Evolutionary conservation across 2,329 filamentous ascomycete species (phyloP).

Genomic region (Tolypocladium endophyticum): DNA sequence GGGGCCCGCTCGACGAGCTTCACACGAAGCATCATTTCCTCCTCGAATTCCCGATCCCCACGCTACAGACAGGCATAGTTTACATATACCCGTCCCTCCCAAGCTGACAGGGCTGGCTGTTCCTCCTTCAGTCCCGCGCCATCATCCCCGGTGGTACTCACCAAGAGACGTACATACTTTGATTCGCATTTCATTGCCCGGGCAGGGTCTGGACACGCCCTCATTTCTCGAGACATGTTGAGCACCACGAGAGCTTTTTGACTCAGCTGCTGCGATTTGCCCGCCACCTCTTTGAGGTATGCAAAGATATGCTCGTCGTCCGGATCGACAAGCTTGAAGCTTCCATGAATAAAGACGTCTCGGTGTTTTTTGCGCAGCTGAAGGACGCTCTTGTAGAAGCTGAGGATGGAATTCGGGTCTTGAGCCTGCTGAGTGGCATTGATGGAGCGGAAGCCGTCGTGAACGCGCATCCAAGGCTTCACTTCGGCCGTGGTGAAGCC

Average conservation of each 20-base stretch:
- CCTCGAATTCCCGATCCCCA: not conserved
- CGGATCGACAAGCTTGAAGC: conserved; percentile 43
- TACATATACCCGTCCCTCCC: conserved; percentile 1
- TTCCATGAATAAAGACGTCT: conserved; percentile 51
- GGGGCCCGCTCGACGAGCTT: not conserved
- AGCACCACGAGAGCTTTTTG: not conserved
- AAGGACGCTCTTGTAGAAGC: conserved; percentile 48
- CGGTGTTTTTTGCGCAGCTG: conserved; percentile 40
- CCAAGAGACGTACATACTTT: not conserved
- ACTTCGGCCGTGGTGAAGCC: conserved; percentile 42
- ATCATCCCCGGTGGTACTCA: not conserved
- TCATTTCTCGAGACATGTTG: not conserved
- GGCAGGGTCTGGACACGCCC: not conserved
- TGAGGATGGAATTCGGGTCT: conserved; percentile 39
- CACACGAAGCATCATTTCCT: not conserved
- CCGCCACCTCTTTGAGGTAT: conserved; percentile 31
- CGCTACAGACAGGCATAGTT: not conserved
- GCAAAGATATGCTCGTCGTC: conserved; percentile 44
- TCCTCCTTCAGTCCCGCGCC: not conserved
- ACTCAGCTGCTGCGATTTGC: not conserved
- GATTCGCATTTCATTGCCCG: not conserved
- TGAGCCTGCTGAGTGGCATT: conserved; percentile 42
- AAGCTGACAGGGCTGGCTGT: not conserved
- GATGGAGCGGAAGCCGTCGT: conserved; percentile 43
- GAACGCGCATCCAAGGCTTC: conserved; percentile 58